Base-by-base conservation (phyloP, 2,329 filamentous ascomycete genomes). In the Aspergillus vadensis region DNA sequence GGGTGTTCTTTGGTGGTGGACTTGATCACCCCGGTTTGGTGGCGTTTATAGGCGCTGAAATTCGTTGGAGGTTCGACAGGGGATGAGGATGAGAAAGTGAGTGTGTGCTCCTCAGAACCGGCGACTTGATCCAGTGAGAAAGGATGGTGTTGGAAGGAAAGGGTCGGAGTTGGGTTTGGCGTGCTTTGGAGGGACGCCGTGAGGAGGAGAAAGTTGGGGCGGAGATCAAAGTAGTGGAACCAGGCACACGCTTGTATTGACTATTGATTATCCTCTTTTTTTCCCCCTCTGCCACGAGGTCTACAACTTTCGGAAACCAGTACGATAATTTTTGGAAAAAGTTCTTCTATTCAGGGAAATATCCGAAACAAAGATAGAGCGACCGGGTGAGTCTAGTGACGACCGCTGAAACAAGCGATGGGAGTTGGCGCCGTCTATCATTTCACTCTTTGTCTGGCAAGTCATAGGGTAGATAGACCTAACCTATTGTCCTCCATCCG, bases 1-100 rank as follows among this genome's bases (percentile, higher is more conserved):
- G 60, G 36, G 70, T 36, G 32, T 36, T 36, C 32, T 36, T 36
- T 36, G 32, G 32, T 36, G 32, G 32, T 14, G 12, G 32, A 36
- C 32, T 36, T 14, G 12, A 14, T 52, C 15, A 39, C 30, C 21
- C 50, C 19, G n/a, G 19, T 38, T 14, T 32, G 50, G n/a, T 21
- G 30, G 30, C 17, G 17, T 19, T 52, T 10, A 3, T 27, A 12
- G 10, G 10, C 19, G 19, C 32, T 36, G 12, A 36, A 15, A 36
- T 36, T 14, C 2, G 41, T 21, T 19, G 17, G 39, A 23, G 5
- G 19, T 19, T 44, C 41, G 23, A 19, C 41, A 21, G 41, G 19
- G 14, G 19, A 19, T 23, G 41, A 7, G 9, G 41, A 5, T 44
- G 12, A 14, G 14, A 44, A 14, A 23, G 41, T 36, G 32, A 36